Conservation (phyloP, 139 green algal species). For the Mesotaenium endlicherianum region DNA sequence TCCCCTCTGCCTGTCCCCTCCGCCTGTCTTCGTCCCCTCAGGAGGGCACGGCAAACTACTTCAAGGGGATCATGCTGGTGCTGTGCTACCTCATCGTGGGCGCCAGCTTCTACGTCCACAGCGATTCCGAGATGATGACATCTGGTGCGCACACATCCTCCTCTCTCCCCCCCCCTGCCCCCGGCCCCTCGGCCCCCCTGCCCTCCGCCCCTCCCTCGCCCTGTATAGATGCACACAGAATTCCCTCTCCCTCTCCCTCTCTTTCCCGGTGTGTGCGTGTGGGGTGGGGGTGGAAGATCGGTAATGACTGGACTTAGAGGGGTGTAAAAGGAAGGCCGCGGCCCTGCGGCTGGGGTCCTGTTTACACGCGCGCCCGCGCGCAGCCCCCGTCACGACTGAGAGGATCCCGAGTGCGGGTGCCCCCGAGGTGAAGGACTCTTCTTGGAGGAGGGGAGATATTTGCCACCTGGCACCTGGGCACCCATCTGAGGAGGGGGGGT, state of each 20-base stretch:
- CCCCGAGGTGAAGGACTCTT: background rate
- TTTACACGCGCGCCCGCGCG: background rate
- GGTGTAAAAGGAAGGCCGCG: no score
- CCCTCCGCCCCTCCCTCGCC: background rate
- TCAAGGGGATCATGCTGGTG: constrained; percentile 74
- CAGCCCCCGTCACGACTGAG: background rate
- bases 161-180: background rate
- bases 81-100: constrained; percentile 70
- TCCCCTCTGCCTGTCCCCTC: background rate
- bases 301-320: no score
- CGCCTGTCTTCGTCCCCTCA: constrained; percentile 5
- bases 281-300: no score
- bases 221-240: no score
- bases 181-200: background rate
- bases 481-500: no score
- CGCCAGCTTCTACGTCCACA: constrained; percentile 66
- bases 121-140: constrained; percentile 37
- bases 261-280: background rate
- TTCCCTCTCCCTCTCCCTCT: background rate
- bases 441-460: background rate
- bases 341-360: background rate
- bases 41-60: constrained; percentile 71
- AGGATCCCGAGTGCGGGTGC: background rate
- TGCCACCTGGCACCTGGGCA: background rate
- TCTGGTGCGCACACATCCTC: background rate